phyloP scores from a whole-genome alignment of 2,329 filamentous ascomycete genomes.

The Nemania sp. region DNA sequence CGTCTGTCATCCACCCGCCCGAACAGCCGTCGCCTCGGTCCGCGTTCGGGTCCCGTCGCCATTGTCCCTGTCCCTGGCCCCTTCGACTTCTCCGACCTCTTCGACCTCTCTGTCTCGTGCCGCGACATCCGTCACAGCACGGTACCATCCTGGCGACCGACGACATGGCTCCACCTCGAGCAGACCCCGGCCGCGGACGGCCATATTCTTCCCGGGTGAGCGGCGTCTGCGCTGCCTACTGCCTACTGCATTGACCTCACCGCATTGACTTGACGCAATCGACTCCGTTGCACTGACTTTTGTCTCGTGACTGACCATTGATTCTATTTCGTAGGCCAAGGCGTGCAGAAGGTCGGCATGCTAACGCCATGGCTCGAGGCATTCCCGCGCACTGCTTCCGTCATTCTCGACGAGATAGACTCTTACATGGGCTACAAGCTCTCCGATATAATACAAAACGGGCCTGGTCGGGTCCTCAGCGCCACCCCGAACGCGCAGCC shows the following conservation, averaged over 20 bases:
- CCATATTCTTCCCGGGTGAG: slow-evolving; percentile 64
- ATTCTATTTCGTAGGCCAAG: slow-evolving; percentile 65
- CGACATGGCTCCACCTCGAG: slow-evolving; percentile 41
- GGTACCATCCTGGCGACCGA: slow-evolving; percentile 17
- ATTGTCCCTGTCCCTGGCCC: too few relatives aligned
- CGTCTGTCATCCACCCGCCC: slow-evolving; percentile 32
- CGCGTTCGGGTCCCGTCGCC: slow-evolving; percentile 18
- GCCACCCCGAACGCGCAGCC: slow-evolving; percentile 88
- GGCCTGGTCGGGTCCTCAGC: slow-evolving; percentile 77
- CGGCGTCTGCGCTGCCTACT: slow-evolving; percentile 6
- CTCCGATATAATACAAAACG: slow-evolving; percentile 76
- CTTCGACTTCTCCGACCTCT: slow-evolving; percentile 11
- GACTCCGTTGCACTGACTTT: neutral
- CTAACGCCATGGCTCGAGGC: slow-evolving; percentile 81
- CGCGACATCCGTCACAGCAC: slow-evolving; percentile 29
- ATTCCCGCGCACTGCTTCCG: slow-evolving; percentile 76
- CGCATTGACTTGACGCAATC: too few relatives aligned
- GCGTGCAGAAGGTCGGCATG: slow-evolving; percentile 90
- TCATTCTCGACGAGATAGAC: slow-evolving; percentile 87
- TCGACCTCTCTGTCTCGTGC: neutral
- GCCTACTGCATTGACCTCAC: neutral
- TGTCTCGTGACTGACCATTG: slow-evolving; percentile 16
- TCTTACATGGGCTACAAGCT: slow-evolving; percentile 73
- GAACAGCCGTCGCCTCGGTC: slow-evolving; percentile 23
- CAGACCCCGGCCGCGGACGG: slow-evolving; percentile 52